Base-by-base conservation (phyloP, 2,329 filamentous ascomycete genomes). In the Thelonectria olida region DNA sequence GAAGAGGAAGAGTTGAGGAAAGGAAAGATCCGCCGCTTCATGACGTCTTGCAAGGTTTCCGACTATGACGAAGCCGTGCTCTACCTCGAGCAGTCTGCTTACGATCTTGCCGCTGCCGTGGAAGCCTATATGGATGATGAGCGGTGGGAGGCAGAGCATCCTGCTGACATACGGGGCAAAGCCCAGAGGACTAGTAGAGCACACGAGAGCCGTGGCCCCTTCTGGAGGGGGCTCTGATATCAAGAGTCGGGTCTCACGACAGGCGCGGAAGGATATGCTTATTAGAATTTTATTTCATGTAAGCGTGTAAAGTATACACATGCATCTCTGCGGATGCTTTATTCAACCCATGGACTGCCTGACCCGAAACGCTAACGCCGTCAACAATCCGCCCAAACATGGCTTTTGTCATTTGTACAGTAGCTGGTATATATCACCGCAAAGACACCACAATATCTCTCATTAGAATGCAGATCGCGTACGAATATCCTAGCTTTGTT, bases 51-150 rank as follows among this genome's bases (percentile, higher is more conserved):
- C 78, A 95, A 95, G 74, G 90, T 92, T 25, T 80, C 86, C 22
- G 90, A 94, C 81, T 94, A 89, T 78, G 90, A 93, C 72, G 81
- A 93, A 51, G 92, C 92, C 2, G 74, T 91, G 25, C 74, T 94
- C 19, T 96, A 96, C 74, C 82, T 96, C 42, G 85, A 92, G 70
- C 89, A 92, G 74, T 80, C 83, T 20, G 82, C 83, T 7, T 92
- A 91, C 74, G 83, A 93, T 67, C 78, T 94, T 15, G 85, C 88
- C 4, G 75, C 77, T 25, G 91, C 92, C 0, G 83, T 91, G 7
- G 81, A 85, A 36, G 81, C 84, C 3, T 93, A 87, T 74, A 82
- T 85, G 65, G 90, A 87, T 4, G 92, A 96, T 64, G 91, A 93
- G 74, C 82, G 81, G 54, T 95, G 92, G 92, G 92, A 93, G 77